phyloP scores from a whole-genome alignment of 345 rosid species.

The Dimocarpus longan region DNA sequence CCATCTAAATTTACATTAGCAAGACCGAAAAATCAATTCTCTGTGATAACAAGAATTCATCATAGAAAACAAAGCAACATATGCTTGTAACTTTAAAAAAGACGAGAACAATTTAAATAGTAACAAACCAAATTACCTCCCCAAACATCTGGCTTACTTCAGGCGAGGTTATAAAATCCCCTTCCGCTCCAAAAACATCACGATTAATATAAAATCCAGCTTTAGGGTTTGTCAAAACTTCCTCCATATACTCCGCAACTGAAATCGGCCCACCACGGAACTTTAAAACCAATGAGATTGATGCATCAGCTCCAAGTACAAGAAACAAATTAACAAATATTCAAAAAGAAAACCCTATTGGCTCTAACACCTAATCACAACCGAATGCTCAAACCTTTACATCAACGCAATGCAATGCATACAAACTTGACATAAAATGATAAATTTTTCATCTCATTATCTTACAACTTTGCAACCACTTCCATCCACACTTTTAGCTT shows the following conservation, averaged over 20 bases:
- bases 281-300: conserved; percentile 37
- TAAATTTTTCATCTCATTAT: neutral
- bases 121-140: conserved; percentile 51
- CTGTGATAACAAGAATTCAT: neutral
- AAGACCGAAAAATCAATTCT: conserved; percentile 6
- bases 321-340: conserved; percentile 4
- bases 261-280: conserved; percentile 94
- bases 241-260: conserved; percentile 94
- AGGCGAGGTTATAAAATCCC: conserved; percentile 96
- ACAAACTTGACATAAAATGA: neutral
- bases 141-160: conserved; percentile 99
- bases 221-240: conserved; percentile 90
- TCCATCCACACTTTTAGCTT: neutral
- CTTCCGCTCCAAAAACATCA: conserved; percentile 92
- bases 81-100: conserved; percentile 3
- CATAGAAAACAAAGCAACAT: neutral
- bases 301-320: conserved; percentile 13
- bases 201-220: conserved; percentile 87
- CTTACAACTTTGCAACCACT: neutral
- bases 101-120: neutral
- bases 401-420: neutral
- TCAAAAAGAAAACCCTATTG: neutral
- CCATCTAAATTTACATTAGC: conserved; percentile 52
- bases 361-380: neutral
- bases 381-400: neutral